Base-by-base conservation (phyloP, 2,329 filamentous ascomycete genomes). In the Calonectria pteridis region DNA sequence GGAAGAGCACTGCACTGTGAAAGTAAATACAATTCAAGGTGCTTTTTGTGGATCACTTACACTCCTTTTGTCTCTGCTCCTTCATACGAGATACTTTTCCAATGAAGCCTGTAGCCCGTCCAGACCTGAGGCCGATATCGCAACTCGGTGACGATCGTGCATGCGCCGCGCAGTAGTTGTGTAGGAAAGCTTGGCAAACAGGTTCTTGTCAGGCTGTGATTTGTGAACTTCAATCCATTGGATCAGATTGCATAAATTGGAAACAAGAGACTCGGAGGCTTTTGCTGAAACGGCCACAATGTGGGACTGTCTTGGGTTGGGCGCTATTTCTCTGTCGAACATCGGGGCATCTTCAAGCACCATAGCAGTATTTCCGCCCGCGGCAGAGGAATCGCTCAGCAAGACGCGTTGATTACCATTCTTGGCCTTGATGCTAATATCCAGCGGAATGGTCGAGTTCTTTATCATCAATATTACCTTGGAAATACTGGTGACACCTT, bases 361-460 rank as follows among this genome's bases (percentile, higher is more conserved):
- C 43, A 94, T 79, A 18, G 91, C 91, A 1, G 92, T 93, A 82
- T 95, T 95, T 14, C 93, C 93, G 77, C 93, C 93, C 51, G 93
- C 92, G 9, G 93, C 93, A 75, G 89, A 90, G 79, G 94, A 94
- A 84, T 93, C 94, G 83, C 94, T 94, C 74, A 93, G 84, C 77
- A 90, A 89, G 9, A 89, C 84, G 4, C 87, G 83, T 55, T 88
- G 84, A 0, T 85, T 86, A 75, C 85, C 87, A 2, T 90, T 83
- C 71, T 82, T 79, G 1, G 78, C 86, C 77, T 90, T 85, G 83
- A 92, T 89, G 11, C 90, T 90, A 14, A 85, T 81, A 68, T 92
- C 90, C 0, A 86, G 88, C 0, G 87, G 87, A 7, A 91, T 90
- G 0, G 71, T 75, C 50, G 83, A 82, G 50, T 90, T 84, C 75